phyloP scores from a whole-genome alignment of 495 filamentous ascomycete species.

The Rostrohypoxylon terebratum region DNA sequence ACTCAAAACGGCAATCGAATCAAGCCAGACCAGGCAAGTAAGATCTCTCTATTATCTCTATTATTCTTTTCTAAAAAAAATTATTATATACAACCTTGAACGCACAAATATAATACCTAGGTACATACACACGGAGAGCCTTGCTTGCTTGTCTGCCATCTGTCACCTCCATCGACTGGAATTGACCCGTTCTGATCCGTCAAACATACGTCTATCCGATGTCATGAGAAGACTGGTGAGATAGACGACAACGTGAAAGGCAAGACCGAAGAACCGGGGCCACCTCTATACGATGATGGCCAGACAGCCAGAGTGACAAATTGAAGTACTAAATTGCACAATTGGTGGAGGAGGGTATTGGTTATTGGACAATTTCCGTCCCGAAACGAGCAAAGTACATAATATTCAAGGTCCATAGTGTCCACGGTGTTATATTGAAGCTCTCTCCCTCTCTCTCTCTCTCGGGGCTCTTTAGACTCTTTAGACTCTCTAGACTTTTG shows the following conservation, averaged over 20 bases:
- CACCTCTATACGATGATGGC: slow-evolving; percentile 14
- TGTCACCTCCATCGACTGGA: slow-evolving; percentile 11
- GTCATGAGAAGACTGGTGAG: background rate
- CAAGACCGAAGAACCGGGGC: slow-evolving; percentile 1
- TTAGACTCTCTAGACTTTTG: background rate
- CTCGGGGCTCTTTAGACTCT: background rate
- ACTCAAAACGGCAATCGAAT: slow-evolving; percentile 17
- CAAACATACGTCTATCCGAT: slow-evolving; percentile 3
- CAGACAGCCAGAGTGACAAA: slow-evolving; percentile 16
- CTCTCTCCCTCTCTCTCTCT: no score
- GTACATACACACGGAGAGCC: background rate
- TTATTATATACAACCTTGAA: slow-evolving; percentile 16
- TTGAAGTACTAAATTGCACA: slow-evolving; percentile 12
- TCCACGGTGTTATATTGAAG: slow-evolving; percentile 14
- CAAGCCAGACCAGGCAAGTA: slow-evolving; percentile 9
- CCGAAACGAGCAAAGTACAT: slow-evolving; percentile 11
- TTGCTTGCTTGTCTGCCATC: slow-evolving; percentile 16
- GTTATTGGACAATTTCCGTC: slow-evolving; percentile 33
- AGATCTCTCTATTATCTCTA: slow-evolving; percentile 32
- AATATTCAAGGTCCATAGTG: slow-evolving; percentile 3
- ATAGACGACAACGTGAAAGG: slow-evolving; percentile 13
- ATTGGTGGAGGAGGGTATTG: slow-evolving; percentile 12
- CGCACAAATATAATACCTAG: background rate
- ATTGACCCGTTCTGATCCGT: slow-evolving; percentile 11
- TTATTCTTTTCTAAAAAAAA: no score